Conservation (phyloP, 306 rosid genomes). For the Geum urbanum region DNA sequence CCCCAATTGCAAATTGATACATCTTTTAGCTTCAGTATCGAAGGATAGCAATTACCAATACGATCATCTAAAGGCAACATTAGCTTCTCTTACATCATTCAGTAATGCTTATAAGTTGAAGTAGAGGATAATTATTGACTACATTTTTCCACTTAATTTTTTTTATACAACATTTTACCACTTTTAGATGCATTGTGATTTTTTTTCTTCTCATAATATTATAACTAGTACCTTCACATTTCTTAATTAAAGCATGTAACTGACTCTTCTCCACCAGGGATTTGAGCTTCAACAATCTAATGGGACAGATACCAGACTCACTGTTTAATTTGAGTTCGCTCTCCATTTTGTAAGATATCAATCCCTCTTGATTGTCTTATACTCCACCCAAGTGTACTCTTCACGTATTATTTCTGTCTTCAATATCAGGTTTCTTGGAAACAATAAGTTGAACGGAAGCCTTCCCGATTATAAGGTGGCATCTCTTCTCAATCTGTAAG, state of each 20-base stretch:
- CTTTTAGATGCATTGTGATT: background rate
- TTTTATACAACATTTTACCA: background rate
- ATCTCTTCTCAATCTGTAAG: conserved; percentile 59
- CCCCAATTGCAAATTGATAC: background rate
- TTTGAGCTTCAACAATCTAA: conserved; percentile 79
- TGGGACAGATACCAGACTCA: conserved; percentile 50
- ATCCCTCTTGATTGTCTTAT: conserved; percentile 10
- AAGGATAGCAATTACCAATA: background rate
- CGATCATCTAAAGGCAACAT: background rate
- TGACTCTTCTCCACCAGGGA: conserved; percentile 49
- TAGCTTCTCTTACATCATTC: background rate
- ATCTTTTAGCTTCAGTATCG: background rate
- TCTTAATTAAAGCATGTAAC: background rate
- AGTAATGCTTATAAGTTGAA: background rate
- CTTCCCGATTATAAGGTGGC: conserved; percentile 47
- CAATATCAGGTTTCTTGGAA: conserved; percentile 65
- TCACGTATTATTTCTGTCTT: conserved; percentile 14
- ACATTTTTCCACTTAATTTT: too few species aligned
- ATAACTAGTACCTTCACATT: background rate
- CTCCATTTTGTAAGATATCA: conserved; percentile 45
- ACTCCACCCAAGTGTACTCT: conserved; percentile 13
- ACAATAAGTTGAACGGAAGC: conserved; percentile 55
- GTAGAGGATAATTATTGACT: too few species aligned
- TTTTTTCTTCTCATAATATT: background rate
- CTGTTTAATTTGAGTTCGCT: conserved; percentile 65